Evolutionary conservation across 495 filamentous ascomycete genomes (phyloP).

Genomic region (Aspergillus nidulans): DNA sequence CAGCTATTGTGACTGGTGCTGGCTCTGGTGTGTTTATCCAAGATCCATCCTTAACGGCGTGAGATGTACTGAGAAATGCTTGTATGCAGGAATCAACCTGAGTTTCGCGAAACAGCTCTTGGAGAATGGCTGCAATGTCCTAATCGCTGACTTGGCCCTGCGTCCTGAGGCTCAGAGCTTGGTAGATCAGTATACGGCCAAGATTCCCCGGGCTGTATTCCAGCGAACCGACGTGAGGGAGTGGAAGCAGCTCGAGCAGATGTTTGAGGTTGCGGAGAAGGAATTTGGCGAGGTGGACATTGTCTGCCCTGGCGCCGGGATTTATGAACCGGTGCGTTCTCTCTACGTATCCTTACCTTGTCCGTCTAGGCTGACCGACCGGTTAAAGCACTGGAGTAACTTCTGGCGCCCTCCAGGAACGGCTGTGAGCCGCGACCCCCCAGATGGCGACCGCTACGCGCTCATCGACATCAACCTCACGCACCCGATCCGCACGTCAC

Average conservation of each 20-base stretch:
- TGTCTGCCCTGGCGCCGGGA: slow-evolving; percentile 64
- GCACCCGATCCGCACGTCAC: slow-evolving; percentile 64
- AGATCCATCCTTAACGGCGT: not conserved
- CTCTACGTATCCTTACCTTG: not conserved
- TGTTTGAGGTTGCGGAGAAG: slow-evolving; percentile 51
- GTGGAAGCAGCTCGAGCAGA: slow-evolving; percentile 54
- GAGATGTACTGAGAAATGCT: slow-evolving; percentile 1
- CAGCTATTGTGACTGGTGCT: slow-evolving; percentile 67
- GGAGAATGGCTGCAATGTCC: slow-evolving; percentile 56
- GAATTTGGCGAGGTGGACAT: slow-evolving; percentile 60
- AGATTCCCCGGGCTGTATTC: slow-evolving; percentile 50
- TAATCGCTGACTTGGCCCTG: slow-evolving; percentile 61
- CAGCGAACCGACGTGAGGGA: slow-evolving; percentile 58
- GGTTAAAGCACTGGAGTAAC: slow-evolving; percentile 49
- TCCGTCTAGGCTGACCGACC: not conserved
- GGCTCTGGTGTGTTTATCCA: slow-evolving; percentile 54
- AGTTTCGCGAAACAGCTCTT: slow-evolving; percentile 57
- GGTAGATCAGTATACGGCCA: slow-evolving; percentile 45
- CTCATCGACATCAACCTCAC: slow-evolving; percentile 63
- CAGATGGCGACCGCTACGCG: slow-evolving; percentile 46
- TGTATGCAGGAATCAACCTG: slow-evolving; percentile 46
- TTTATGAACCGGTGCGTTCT: slow-evolving; percentile 56
- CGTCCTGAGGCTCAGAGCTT: slow-evolving; percentile 59
- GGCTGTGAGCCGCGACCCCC: slow-evolving; percentile 44
- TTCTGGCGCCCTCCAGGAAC: slow-evolving; percentile 64